A percentile compares a stretch with the other conserved stretches of the same genome.
These are phyloP conservation scores for Rhamnella rubrinervis DNA, from an alignment of 331 rosid species.

Conservation along the genomic window DNA sequence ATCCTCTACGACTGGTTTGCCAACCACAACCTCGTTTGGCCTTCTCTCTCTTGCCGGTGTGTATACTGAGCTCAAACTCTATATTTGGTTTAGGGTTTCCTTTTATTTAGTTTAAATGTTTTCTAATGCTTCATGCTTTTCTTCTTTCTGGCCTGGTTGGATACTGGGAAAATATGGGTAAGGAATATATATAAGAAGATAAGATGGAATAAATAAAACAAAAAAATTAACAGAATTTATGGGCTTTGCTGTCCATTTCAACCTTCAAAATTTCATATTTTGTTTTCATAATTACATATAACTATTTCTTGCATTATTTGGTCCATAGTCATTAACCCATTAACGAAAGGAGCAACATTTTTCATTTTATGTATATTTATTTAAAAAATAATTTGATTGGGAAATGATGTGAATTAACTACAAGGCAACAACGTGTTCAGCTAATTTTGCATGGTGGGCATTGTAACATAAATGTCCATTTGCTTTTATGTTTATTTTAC, in stretches of 20 bases:
- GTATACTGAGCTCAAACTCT: background rate
- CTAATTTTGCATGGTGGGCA: too few species aligned
- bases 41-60: slow-evolving; percentile 80
- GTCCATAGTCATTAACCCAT: too few species aligned
- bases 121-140: background rate
- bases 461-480: too few species aligned
- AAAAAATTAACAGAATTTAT: background rate
- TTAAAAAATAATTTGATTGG: too few species aligned
- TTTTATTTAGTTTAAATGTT: background rate
- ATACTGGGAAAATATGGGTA: slow-evolving; percentile 17
- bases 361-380: too few species aligned
- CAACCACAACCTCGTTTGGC: slow-evolving; percentile 89
- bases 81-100: slow-evolving; percentile 5
- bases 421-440: too few species aligned
- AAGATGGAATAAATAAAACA: background rate
- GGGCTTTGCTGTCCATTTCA: background rate
- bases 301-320: too few species aligned
- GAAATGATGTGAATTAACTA: too few species aligned
- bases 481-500: too few species aligned
- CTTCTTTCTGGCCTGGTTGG: slow-evolving; percentile 13
- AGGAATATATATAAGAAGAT: background rate
- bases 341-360: too few species aligned
- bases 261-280: too few species aligned
- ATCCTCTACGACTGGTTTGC: slow-evolving; percentile 84
- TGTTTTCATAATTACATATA: too few species aligned